Base-by-base conservation (phyloP, 2,329 filamentous ascomycete species). In the Fusarium duplospermum region DNA sequence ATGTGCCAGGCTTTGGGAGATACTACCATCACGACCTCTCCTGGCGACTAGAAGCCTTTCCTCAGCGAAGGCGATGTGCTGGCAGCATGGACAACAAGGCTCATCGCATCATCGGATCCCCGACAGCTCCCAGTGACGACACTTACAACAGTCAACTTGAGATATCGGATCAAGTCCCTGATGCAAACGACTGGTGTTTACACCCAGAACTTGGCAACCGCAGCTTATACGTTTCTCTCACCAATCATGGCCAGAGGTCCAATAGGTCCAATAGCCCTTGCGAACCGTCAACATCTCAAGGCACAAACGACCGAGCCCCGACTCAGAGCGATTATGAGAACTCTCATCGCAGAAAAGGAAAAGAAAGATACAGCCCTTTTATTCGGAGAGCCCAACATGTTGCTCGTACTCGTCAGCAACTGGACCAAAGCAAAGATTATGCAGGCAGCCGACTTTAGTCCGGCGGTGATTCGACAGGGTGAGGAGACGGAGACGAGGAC, bases 61-160 rank as follows among this genome's bases (percentile, higher is more conserved):
- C 47, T 88, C 33, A 87, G 84, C 69, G 85, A 87, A n/a, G 82
- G 83, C 22, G 86, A 88, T 62, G 77, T 87, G 2, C 73, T 88
- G 3, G 76, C 79, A 1, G 84, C 84, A 0, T 88, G 86, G 84
- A 75, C 80, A 62, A 76, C 81, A 6, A 73, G 70, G 9, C 62
- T 75, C 18, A 66, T 81, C 14, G 72, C 73, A 14, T 54, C 63
- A 16, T 70, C 74, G 20, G 68, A 76, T 45, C 67, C 75, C 20
- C 57, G 59, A n/a, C 64, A 69, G 14, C 69, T 73, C 5, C 73
- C 79, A 1, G 70, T 82, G 5, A 77, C 75, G 4, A 70, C 80
- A 7, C 52, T 80, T 33, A 66, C 63, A 29, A 73, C 78, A 3
- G 45, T 82, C 45, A 79, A 83, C 42, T 63, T 79, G 7, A 80